phyloP scores from a whole-genome alignment of 257 asterid species.

The Forsythia viridissima region DNA sequence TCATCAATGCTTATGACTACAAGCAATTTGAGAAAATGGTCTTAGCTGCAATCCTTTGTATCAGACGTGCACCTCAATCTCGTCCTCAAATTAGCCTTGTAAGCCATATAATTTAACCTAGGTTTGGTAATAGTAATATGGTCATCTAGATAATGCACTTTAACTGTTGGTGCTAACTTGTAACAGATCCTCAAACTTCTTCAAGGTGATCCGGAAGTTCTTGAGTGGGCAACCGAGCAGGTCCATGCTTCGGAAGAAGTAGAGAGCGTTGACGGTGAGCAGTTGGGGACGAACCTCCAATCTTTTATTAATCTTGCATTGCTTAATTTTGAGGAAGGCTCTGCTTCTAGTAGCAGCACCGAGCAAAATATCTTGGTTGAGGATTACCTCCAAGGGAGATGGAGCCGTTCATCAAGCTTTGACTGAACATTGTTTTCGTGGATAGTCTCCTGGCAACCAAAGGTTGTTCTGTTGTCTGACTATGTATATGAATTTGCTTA shows the following conservation, averaged over 20 bases:
- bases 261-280: constrained; percentile 42
- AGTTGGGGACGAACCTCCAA: constrained; percentile 56
- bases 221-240: constrained; percentile 63
- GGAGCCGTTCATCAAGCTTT: constrained; percentile 83
- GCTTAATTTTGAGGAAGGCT: constrained; percentile 69
- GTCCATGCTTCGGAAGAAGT: constrained; percentile 41
- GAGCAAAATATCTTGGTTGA: constrained; percentile 74
- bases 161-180: constrained; percentile 8
- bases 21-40: constrained; percentile 70
- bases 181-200: constrained; percentile 79
- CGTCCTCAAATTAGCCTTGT: constrained; percentile 73
- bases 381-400: constrained; percentile 75
- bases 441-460: constrained; percentile 5
- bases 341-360: constrained; percentile 63
- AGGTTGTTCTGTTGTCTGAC: constrained; percentile 19
- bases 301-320: constrained; percentile 78
- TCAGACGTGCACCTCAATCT: constrained; percentile 59
- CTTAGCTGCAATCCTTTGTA: constrained; percentile 78
- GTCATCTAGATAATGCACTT: not conserved
- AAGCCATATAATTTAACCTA: constrained; percentile 23
- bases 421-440: constrained; percentile 31
- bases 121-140: constrained; percentile 2
- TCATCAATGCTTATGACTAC: constrained; percentile 45
- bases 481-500: constrained; percentile 25
- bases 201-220: constrained; percentile 54